Evolutionary conservation across 495 filamentous ascomycete species (phyloP), one percentile per base, ranked within the genome.

Genomic region (Penicillium cataractarum): DNA sequence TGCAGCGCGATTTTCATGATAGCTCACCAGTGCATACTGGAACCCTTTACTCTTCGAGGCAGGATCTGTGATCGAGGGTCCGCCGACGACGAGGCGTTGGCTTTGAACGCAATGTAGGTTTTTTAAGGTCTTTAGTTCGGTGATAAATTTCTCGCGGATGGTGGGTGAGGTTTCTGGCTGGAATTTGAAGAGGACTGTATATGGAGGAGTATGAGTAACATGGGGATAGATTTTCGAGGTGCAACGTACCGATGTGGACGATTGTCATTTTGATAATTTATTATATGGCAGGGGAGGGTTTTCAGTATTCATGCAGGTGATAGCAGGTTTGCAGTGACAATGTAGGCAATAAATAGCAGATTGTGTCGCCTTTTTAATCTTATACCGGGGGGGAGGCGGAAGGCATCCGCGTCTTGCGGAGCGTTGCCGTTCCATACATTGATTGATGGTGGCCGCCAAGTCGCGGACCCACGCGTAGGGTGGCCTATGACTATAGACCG

Each of bases 131-230:
- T 78, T 82, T 2, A 82, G 64, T 50, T 82, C 74, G 0, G 62
- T 51, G 29, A 83, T 71, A 55, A 82, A 82, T 29, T 60, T 69
- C 10, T 74, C 60, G 67, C 74, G 74, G 58, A 79, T 72, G 12
- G 66, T 66, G 6, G 68, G 42, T 5, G 64, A 67, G 12, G 76
- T 67, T 24, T 78, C 73, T 1, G 70, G 57, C 12, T 71, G 70
- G 54, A 83, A 82, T 58, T 80, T 80, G 67, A 83, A 81, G 27
- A 82, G 58, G 2, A 83, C 80, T 83, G 39, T 57, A 5, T 24
- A 22, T 17, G 15, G 29, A 4, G 40, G 52, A 60, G 22, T 52
- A 15, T 53, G n/a, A 17, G 39, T 44, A 15, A 4, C 7, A 22
- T 32, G 27, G 7, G 37, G n/a, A 19, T 39, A 3, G 19, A 12